Evolutionary conservation across 768 basidiomycete species (phyloP).

Genomic region (Phaffia tasmanica): DNA sequence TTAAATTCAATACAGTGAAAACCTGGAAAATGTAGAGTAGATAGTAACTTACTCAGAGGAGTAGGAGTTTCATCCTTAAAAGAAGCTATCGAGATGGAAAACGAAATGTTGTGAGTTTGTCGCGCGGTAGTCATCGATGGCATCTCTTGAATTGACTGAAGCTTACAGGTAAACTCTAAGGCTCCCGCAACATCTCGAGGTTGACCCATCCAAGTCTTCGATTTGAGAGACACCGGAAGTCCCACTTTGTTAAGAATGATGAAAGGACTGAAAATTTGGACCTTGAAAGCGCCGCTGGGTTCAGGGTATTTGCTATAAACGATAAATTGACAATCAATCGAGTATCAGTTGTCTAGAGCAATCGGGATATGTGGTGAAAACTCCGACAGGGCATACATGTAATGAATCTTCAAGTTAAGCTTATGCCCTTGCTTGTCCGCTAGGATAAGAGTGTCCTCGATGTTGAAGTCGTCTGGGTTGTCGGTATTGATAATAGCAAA

Average conservation of each 20-base stretch:
- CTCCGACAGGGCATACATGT: slow-evolving; percentile 52
- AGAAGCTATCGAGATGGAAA: not conserved
- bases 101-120: not conserved
- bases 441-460: slow-evolving; percentile 60
- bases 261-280: slow-evolving; percentile 86
- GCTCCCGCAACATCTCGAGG: slow-evolving; percentile 79
- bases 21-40: not conserved
- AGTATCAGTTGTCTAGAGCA: slow-evolving; percentile 28
- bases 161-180: slow-evolving; percentile 38
- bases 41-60: slow-evolving; percentile 63
- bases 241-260: slow-evolving; percentile 87
- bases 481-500: slow-evolving; percentile 97
- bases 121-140: not conserved
- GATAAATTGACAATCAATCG: slow-evolving; percentile 40
- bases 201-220: slow-evolving; percentile 46
- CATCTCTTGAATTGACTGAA: slow-evolving; percentile 23
- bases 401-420: slow-evolving; percentile 72
- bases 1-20: slow-evolving; percentile 11
- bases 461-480: slow-evolving; percentile 74
- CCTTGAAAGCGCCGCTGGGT: slow-evolving; percentile 89
- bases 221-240: slow-evolving; percentile 63
- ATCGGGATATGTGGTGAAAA: too few relatives aligned
- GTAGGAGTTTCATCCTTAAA: slow-evolving; percentile 40
- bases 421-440: slow-evolving; percentile 64
- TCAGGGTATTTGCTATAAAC: slow-evolving; percentile 50